A percentile compares a stretch with the other conserved stretches of the same genome.
phyloP scores from a whole-genome alignment of 1,284 basidiomycete species.

The Mycena sp. region DNA sequence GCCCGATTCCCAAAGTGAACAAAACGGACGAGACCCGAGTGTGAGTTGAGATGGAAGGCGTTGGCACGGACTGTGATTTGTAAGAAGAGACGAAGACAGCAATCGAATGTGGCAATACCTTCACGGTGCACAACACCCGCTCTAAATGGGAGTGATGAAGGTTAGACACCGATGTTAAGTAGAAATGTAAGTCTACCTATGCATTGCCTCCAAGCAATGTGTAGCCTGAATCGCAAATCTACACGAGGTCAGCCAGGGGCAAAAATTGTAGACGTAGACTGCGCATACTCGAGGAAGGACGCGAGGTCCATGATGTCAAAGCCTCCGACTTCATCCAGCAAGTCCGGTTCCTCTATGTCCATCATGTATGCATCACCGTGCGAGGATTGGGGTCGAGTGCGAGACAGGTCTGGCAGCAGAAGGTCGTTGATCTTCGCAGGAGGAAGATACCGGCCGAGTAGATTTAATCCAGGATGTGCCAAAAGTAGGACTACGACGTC shows the following conservation, averaged over 20 bases:
- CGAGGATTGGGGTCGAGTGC: constrained; percentile 49
- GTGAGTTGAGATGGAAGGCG: constrained; percentile 75
- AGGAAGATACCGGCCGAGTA: constrained; percentile 73
- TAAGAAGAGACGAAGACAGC: neutral
- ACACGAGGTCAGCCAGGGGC: neutral
- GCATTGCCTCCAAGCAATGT: constrained; percentile 71
- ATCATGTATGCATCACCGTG: constrained; percentile 62
- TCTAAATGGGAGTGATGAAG: constrained; percentile 37
- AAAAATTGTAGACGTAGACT: neutral
- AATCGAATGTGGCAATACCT: constrained; percentile 45
- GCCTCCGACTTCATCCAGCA: constrained; percentile 61
- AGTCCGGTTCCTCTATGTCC: constrained; percentile 55
- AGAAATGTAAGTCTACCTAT: constrained; percentile 52
- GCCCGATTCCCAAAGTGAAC: constrained; percentile 83
- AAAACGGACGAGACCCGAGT: constrained; percentile 71
- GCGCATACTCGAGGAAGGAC: constrained; percentile 71
- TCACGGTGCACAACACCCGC: constrained; percentile 71
- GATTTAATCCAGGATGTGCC: constrained; percentile 71
- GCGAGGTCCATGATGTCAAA: constrained; percentile 80
- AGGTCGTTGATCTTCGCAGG: constrained; percentile 72
- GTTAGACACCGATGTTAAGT: constrained; percentile 15
- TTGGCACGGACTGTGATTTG: constrained; percentile 68
- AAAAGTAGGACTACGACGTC: constrained; percentile 74
- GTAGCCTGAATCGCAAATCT: constrained; percentile 80
- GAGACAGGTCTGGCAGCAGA: constrained; percentile 64